Base-by-base conservation (phyloP, 257 asterid species). In the Ocimum tenuiflorum region DNA sequence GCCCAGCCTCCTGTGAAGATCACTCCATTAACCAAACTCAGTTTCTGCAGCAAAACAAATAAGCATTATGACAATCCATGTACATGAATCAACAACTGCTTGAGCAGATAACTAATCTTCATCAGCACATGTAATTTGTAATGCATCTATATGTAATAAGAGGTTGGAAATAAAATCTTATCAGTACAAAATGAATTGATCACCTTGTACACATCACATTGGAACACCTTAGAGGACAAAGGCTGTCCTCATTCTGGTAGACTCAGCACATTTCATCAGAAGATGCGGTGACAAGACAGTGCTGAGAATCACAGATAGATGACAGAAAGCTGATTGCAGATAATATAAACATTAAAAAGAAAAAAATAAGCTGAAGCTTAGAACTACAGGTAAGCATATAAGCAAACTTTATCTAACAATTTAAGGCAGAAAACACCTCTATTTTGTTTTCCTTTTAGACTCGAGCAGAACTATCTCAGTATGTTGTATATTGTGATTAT, bases 1-100 rank as follows among this genome's bases (percentile, higher is more conserved):
- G 88, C 83, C 88, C 90, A 76, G 14, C 99, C 97, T 48, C 97
- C 99, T 7, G 97, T 88, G 77, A 92, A 89, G 73, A 92, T 82
- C 51, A 92, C 89, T 47, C 96, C 99, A 65, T 89, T 88, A 18
- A 92, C 95, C 67, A 92, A 81, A 68, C 77, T 78, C 75, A 92
- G 96, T 81, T 92, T 92, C 96, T 92, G 94, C 80, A 81, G 61
- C 79, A 65, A 41, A 74, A 56, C 20, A 79, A 29, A 64, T 68
- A 13, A 52, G 19, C 43, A 12, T 27, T 58, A 52, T 43, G 45
- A 45, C 10, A 73, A 63, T 58, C 46, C 48, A 19, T 6, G 18
- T 64, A 53, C 66, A 63, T 53, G 41, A 55, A 18, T 12, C 22
- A 43, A 49, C 24, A 49, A 42, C 14, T 23, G 17, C 57, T 49